A percentile compares a stretch with the other conserved stretches of the same genome.
These are phyloP conservation scores for Martiniozyma abietophila DNA, from an alignment of 805 yeast species.

Conservation along the genomic window DNA sequence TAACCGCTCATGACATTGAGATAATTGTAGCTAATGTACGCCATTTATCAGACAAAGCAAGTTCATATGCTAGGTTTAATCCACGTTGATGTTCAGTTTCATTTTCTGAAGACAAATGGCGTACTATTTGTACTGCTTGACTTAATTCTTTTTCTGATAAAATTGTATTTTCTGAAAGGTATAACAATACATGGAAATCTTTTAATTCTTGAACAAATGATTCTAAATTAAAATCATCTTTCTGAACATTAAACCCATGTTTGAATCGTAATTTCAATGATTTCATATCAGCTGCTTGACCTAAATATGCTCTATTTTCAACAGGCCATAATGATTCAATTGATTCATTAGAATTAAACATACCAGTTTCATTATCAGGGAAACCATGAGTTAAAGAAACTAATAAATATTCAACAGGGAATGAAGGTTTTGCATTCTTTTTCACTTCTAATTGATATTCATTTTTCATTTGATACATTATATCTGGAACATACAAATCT, in stretches of 20 bases:
- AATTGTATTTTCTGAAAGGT: conserved; percentile 26
- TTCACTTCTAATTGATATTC: conserved; percentile 88
- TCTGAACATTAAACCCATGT: conserved; percentile 3
- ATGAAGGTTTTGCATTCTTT: conserved; percentile 79
- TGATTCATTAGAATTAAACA: background rate
- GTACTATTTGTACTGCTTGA: no score
- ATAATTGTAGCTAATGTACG: background rate
- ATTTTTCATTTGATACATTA: conserved; percentile 73
- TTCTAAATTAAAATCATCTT: conserved; percentile 16
- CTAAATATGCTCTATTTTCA: conserved; percentile 70
- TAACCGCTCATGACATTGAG: background rate
- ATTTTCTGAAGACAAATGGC: no score
- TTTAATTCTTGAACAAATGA: conserved; percentile 24
- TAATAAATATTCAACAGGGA: conserved; percentile 83
- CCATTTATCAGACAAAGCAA: no score
- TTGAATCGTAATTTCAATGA: conserved; percentile 43
- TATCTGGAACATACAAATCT: conserved; percentile 87
- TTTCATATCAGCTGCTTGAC: conserved; percentile 59
- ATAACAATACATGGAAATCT: conserved; percentile 73
- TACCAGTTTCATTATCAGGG: conserved; percentile 42
- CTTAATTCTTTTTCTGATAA: background rate
- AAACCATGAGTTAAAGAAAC: conserved; percentile 91
- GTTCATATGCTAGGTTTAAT: no score
- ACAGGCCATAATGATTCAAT: conserved; percentile 45
- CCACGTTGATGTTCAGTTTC: no score